Base-by-base conservation (phyloP, 495 filamentous ascomycete species). In the Aspergillus kassunensis region DNA sequence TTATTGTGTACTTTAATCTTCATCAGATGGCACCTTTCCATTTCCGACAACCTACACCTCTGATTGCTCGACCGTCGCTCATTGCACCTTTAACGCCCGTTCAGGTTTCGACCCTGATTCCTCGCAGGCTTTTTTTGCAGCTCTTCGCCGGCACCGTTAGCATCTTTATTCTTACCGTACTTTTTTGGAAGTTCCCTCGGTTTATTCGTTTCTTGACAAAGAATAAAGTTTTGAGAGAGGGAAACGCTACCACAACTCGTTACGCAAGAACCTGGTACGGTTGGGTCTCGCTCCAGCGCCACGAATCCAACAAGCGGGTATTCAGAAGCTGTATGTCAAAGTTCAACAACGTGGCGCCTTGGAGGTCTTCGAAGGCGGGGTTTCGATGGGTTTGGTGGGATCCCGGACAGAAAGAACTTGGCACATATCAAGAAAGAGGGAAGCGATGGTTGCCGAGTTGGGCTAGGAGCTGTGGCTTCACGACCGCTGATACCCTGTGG, bases 251-350 rank as follows among this genome's bases (percentile, higher is more conserved):
- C 11, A 59, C 54, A 3, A 55, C 60, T 50, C 70, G 73, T 9
- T 75, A 70, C 54, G 61, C 67, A 21, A 67, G 61, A 37, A 76
- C 71, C 12, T 76, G 73, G 73, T 76, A 76, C 45, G 73, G 73
- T 34, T 76, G 73, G 73, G 62, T 75, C 3, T 46, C 67, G 6
- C 39, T 57, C 5, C 53, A 70, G 15, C 64, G 53, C 2, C 71
- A 73, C 25, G 55, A 74, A 25, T 44, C 58, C 9, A 63, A 62
- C 44, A 75, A 70, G 49, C 18, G 46, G 7, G 36, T 55, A 1
- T 50, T 68, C 15, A 53, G 53, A 31, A 57, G 49, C n/a, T 57
- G 41, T 3, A 59, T 62, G 13, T 20, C 15, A 4, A 55, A 49
- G 21, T 16, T 71, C 4, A 35, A 54, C 33, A 48, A 60, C 3